Base-by-base conservation (phyloP, 768 basidiomycete species). In the Zangia roseola region DNA sequence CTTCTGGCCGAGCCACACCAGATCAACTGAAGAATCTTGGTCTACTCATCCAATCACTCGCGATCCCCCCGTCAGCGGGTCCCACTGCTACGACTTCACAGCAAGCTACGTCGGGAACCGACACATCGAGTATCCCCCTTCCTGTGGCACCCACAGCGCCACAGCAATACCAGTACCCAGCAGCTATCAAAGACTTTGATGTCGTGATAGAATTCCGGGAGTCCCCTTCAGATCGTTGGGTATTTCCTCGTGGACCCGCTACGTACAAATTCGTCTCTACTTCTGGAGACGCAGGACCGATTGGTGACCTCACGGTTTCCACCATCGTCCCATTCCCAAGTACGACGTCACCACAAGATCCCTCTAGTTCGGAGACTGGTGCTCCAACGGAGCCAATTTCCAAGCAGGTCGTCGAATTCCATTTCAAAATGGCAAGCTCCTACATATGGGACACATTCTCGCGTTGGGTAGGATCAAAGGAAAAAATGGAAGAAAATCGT, bases 201-300 rank as follows among this genome's bases (percentile, higher is more conserved):
- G 61, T 91, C 2, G 79, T 90, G 20, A 59, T 91, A 43, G 86
- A 88, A 58, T 90, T 88, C 54, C 69, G 74, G 42, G 88, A 90
- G 58, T 68, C 70, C 5, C 73, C 80, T 3, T 70, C 71, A 36
- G 85, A 88, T 40, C 77, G 82, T n/a, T 84, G 81, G 79, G 56
- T 86, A 6, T 71, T 91, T 45, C 87, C 88, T 43, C 79, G 85
- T 26, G 81, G 79, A 19, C 71, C 75, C 6, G 75, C 76, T 8
- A 66, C 75, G 25, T 81, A 74, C 51, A 78, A 85, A 53, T 71
- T 75, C 49, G 53, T 50, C 19, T 40, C 68, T 34, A 4, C 50
- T 8, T 46, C 54, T 3, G 43, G 49, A 7, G 40, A 52, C 47
- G 20, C 54, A 25, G 58, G 43, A 34, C 42, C 58, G 28, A 37